phyloP scores from a whole-genome alignment of 2,329 filamentous ascomycete genomes.

The Colletotrichum lindemuthianum region DNA sequence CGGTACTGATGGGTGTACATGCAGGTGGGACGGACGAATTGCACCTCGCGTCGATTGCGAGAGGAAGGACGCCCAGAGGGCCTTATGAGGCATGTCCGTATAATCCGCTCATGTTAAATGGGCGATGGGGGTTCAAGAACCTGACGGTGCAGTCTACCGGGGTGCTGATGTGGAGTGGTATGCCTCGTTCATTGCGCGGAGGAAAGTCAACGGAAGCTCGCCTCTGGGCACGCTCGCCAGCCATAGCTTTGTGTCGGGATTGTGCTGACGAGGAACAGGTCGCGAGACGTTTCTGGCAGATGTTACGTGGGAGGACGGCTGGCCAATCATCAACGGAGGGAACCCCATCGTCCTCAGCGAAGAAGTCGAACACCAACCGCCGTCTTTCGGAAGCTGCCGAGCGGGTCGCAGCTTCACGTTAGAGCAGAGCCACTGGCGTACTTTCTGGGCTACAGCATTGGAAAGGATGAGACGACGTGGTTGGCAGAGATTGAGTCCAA shows the following conservation, averaged over 20 bases:
- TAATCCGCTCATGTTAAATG: conserved; percentile 46
- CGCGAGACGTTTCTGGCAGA: conserved; percentile 38
- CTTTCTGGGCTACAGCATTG: conserved; percentile 38
- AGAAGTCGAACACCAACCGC: conserved; percentile 37
- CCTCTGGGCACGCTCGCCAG: conserved; percentile 22
- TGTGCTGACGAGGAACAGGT: not conserved
- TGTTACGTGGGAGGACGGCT: conserved; percentile 38
- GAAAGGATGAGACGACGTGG: conserved; percentile 21
- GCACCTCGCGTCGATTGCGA: conserved; percentile 50
- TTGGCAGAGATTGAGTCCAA: conserved; percentile 20
- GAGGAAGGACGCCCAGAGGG: conserved; percentile 45
- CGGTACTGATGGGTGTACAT: not conserved
- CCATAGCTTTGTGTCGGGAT: not conserved
- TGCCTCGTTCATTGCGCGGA: conserved; percentile 37
- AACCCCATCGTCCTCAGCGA: conserved; percentile 21
- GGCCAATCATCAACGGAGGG: conserved; percentile 38
- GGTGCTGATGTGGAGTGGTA: conserved; percentile 37
- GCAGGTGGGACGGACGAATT: conserved; percentile 51
- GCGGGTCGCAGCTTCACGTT: conserved; percentile 36
- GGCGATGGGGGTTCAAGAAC: conserved; percentile 25
- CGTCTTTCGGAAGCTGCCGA: conserved; percentile 40
- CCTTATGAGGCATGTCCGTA: conserved; percentile 50
- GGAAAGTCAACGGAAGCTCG: conserved; percentile 33
- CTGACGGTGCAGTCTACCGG: conserved; percentile 37
- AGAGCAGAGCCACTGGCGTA: conserved; percentile 38